Evolutionary conservation across 768 basidiomycete genomes (phyloP).

Genomic region (Suillus sp.): DNA sequence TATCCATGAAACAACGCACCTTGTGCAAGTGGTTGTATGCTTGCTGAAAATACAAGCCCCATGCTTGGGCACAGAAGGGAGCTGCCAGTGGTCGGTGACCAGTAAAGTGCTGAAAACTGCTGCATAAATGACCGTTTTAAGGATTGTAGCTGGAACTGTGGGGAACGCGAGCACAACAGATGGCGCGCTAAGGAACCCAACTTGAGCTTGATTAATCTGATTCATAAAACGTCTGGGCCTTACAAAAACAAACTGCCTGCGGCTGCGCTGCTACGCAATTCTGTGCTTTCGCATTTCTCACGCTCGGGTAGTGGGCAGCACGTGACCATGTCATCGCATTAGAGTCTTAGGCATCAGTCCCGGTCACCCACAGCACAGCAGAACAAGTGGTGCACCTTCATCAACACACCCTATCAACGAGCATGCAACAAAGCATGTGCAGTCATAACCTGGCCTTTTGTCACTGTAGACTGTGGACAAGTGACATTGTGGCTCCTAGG

Average conservation of each 20-base stretch:
- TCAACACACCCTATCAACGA: neutral
- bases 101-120: slow-evolving; percentile 49
- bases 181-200: slow-evolving; percentile 26
- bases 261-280: no score
- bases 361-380: no score
- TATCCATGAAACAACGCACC: slow-evolving; percentile 35
- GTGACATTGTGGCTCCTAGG: neutral
- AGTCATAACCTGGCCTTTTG: neutral
- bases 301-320: no score
- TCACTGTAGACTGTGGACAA: neutral
- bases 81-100: slow-evolving; percentile 50
- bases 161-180: slow-evolving; percentile 39
- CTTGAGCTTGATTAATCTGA: no score
- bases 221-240: no score
- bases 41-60: slow-evolving; percentile 49
- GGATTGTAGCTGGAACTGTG: slow-evolving; percentile 45
- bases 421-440: neutral
- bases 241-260: no score
- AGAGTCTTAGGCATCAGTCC: no score
- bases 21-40: slow-evolving; percentile 62
- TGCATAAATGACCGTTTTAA: slow-evolving; percentile 50
- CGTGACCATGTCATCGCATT: no score
- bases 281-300: no score
- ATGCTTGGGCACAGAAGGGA: slow-evolving; percentile 46
- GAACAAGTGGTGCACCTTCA: neutral